These are phyloP conservation scores for Fusarium sp. DNA, from an alignment of 2,329 filamentous ascomycete genomes.

Conservation along the genomic window DNA sequence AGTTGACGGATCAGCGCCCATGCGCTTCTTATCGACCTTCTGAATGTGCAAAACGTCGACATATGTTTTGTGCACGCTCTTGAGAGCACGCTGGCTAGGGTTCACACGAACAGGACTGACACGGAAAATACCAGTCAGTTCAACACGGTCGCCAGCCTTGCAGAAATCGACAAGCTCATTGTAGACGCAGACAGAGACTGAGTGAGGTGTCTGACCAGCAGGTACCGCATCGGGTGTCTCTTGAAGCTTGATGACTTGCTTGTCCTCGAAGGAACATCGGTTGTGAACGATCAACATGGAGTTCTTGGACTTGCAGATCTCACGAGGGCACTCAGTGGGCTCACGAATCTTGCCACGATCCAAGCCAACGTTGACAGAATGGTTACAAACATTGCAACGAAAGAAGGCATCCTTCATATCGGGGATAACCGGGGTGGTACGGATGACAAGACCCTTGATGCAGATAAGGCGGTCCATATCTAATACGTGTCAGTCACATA, in stretches of 20 bases:
- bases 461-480: slow-evolving; percentile 97
- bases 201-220: slow-evolving; percentile 96
- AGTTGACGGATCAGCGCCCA: slow-evolving; percentile 91
- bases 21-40: slow-evolving; percentile 93
- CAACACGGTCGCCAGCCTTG: slow-evolving; percentile 95
- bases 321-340: slow-evolving; percentile 88
- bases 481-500: slow-evolving; percentile 46
- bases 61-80: slow-evolving; percentile 98
- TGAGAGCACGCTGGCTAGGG: slow-evolving; percentile 89
- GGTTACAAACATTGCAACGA: slow-evolving; percentile 92
- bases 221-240: slow-evolving; percentile 96
- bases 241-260: slow-evolving; percentile 98
- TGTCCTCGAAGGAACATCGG: slow-evolving; percentile 92
- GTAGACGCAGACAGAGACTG: slow-evolving; percentile 94
- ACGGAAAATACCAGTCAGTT: slow-evolving; percentile 97
- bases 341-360: slow-evolving; percentile 97
- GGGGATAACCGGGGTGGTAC: slow-evolving; percentile 94
- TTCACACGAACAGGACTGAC: slow-evolving; percentile 95
- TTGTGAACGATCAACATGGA: slow-evolving; percentile 99
- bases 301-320: slow-evolving; percentile 85
- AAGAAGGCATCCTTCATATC: slow-evolving; percentile 99
- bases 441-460: slow-evolving; percentile 95
- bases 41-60: slow-evolving; percentile 96
- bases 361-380: slow-evolving; percentile 89
- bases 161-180: slow-evolving; percentile 97